Evolutionary conservation across 2,329 filamentous ascomycete species (phyloP).

Genomic region (Graphilbum sp.): DNA sequence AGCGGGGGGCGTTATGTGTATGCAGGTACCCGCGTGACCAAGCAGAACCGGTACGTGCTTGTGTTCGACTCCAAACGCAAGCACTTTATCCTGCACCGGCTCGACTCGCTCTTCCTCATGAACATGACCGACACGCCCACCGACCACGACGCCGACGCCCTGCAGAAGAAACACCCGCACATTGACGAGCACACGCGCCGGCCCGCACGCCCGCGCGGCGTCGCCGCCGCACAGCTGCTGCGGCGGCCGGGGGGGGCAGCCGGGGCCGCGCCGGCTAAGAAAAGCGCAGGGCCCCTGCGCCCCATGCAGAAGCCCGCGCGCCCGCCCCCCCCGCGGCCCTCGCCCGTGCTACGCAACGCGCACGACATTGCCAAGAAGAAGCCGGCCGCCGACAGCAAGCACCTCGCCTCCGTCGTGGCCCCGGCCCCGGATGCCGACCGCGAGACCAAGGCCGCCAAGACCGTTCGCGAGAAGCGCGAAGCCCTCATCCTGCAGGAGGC

Average conservation of each 20-base stretch:
- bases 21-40: slow-evolving; percentile 39
- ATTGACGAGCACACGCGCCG: slow-evolving; percentile 24
- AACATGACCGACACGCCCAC: slow-evolving; percentile 59
- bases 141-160: slow-evolving; percentile 43
- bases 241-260: too few relatives aligned
- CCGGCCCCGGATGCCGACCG: slow-evolving; percentile 2
- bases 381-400: not conserved
- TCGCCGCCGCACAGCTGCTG: too few relatives aligned
- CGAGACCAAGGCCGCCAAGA: slow-evolving; percentile 6
- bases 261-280: too few relatives aligned
- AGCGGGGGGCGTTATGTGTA: slow-evolving; percentile 39
- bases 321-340: slow-evolving; percentile 2
- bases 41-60: slow-evolving; percentile 45
- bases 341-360: slow-evolving; percentile 5
- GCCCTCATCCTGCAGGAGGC: slow-evolving; percentile 6
- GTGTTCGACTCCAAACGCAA: slow-evolving; percentile 62
- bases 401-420: not conserved
- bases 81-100: slow-evolving; percentile 64
- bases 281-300: slow-evolving; percentile 6
- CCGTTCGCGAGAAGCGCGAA: slow-evolving; percentile 6
- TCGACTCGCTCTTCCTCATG: slow-evolving; percentile 75
- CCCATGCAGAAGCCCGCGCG: slow-evolving; percentile 8
- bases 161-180: slow-evolving; percentile 52
- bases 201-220: slow-evolving; percentile 3
- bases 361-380: slow-evolving; percentile 6